Evolutionary conservation across 2,329 filamentous ascomycete species (phyloP).

Genomic region (Alternaria viburni): DNA sequence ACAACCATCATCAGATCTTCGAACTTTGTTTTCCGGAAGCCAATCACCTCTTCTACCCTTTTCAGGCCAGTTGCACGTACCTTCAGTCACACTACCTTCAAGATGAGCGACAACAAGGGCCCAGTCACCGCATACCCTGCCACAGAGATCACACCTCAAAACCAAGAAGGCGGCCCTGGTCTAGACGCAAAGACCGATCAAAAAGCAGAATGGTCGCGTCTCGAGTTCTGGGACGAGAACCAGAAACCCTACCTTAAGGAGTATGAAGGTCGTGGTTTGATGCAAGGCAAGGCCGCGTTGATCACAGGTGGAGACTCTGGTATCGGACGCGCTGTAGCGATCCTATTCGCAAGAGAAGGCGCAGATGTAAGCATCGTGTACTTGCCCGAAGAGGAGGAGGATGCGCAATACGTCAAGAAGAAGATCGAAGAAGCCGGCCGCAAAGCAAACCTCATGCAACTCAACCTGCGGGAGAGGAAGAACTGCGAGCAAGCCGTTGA

Average conservation of each 20-base stretch:
- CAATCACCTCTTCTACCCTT: neutral
- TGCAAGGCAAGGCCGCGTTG: slow-evolving; percentile 51
- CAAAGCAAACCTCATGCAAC: slow-evolving; percentile 49
- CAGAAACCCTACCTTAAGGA: slow-evolving; percentile 29
- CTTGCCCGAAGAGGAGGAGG: slow-evolving; percentile 73
- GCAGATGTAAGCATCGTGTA: slow-evolving; percentile 75
- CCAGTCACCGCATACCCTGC: slow-evolving; percentile 27
- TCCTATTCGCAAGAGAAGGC: slow-evolving; percentile 80
- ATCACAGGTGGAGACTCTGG: slow-evolving; percentile 82
- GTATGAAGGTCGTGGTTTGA: slow-evolving; percentile 24
- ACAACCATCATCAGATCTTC: neutral
- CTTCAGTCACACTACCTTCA: slow-evolving; percentile 4
- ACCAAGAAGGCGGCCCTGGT: slow-evolving; percentile 25
- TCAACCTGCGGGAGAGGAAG: slow-evolving; percentile 67
- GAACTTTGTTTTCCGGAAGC: neutral
- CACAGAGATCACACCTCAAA: slow-evolving; percentile 22
- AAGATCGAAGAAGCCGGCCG: slow-evolving; percentile 68
- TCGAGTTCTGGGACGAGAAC: slow-evolving; percentile 30
- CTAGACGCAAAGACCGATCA: slow-evolving; percentile 21
- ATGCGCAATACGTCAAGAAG: slow-evolving; percentile 74
- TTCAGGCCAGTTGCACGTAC: neutral
- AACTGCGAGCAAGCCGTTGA: slow-evolving; percentile 73
- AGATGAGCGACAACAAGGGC: slow-evolving; percentile 20
- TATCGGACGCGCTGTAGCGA: slow-evolving; percentile 74
- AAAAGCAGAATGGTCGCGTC: slow-evolving; percentile 26